These are phyloP conservation scores for Drechslerella coelobrocha DNA, from an alignment of 2,329 filamentous ascomycete species.

Conservation along the genomic window DNA sequence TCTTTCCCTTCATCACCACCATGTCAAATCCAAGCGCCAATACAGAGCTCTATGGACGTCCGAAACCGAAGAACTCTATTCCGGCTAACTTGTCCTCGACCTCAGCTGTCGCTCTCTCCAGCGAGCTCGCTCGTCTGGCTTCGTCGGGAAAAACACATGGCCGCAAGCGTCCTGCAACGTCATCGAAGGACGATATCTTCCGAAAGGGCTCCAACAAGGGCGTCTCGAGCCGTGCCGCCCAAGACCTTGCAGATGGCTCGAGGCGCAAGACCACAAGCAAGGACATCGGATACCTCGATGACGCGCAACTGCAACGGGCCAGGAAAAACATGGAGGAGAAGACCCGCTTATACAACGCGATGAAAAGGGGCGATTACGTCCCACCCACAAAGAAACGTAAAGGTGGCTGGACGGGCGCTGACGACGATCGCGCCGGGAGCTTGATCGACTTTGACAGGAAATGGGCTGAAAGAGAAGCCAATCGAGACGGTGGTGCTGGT, in stretches of 20 bases:
- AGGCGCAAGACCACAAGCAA: conserved; percentile 62
- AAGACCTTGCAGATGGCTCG: conserved; percentile 64
- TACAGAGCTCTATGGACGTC: conserved; percentile 74
- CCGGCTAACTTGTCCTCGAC: conserved; percentile 65
- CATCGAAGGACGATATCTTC: conserved; percentile 47
- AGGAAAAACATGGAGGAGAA: conserved; percentile 89
- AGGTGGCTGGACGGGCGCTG: conserved; percentile 56
- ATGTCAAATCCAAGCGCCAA: conserved; percentile 66
- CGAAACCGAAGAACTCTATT: conserved; percentile 73
- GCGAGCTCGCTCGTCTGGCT: conserved; percentile 71
- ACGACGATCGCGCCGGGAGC: conserved; percentile 69
- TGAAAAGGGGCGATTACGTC: conserved; percentile 89
- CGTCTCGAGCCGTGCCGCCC: conserved; percentile 68
- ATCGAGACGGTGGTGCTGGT: conserved; percentile 51
- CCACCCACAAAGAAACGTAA: conserved; percentile 56
- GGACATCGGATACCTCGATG: conserved; percentile 69
- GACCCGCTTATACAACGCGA: conserved; percentile 81
- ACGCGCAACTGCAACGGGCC: conserved; percentile 68
- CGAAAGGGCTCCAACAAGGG: conserved; percentile 68
- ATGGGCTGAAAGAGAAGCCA: conserved; percentile 75
- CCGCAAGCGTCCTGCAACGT: conserved; percentile 30
- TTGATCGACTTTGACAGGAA: conserved; percentile 95
- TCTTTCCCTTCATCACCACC: conserved; percentile 29
- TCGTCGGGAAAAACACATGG: conserved; percentile 35
- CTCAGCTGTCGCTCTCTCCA: conserved; percentile 82